A percentile compares a stretch with the other conserved stretches of the same genome.
Conservation (phyloP, 2,329 filamentous ascomycete species). For the Orbilia oligospora region DNA sequence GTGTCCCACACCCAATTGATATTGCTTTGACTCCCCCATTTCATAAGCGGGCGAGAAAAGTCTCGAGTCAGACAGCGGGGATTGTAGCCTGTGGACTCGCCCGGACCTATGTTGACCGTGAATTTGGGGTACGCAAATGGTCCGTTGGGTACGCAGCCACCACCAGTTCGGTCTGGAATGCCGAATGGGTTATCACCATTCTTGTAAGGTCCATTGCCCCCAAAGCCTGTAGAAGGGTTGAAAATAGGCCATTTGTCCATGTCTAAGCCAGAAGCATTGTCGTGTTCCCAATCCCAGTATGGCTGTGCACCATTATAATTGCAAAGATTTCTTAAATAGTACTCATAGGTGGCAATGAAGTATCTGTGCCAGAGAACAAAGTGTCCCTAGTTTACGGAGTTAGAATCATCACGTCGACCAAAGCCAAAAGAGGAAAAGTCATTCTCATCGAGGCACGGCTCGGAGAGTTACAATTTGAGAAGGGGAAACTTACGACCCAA, state of each 20-base stretch:
- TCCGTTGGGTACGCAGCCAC: constrained; percentile 66
- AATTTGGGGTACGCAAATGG: constrained; percentile 65
- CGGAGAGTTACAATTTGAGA: background rate
- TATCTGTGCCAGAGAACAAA: constrained; percentile 67
- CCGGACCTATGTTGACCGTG: constrained; percentile 65
- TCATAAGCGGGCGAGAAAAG: constrained; percentile 64
- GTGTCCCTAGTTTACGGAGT: constrained; percentile 50
- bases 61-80: constrained; percentile 64
- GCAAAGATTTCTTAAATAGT: constrained; percentile 65
- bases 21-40: constrained; percentile 57
- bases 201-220: constrained; percentile 60
- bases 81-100: constrained; percentile 45
- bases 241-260: constrained; percentile 65
- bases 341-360: constrained; percentile 65
- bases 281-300: constrained; percentile 67
- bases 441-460: background rate
- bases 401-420: background rate
- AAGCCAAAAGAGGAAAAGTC: background rate
- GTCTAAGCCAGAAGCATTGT: constrained; percentile 61
- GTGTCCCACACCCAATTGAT: constrained; percentile 62
- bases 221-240: constrained; percentile 65
- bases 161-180: constrained; percentile 64
- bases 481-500: constrained; percentile 44
- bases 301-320: constrained; percentile 66
- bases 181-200: constrained; percentile 45